Conservation (phyloP, 2,329 filamentous ascomycete genomes). For the Neocatenulostroma microsporum region DNA sequence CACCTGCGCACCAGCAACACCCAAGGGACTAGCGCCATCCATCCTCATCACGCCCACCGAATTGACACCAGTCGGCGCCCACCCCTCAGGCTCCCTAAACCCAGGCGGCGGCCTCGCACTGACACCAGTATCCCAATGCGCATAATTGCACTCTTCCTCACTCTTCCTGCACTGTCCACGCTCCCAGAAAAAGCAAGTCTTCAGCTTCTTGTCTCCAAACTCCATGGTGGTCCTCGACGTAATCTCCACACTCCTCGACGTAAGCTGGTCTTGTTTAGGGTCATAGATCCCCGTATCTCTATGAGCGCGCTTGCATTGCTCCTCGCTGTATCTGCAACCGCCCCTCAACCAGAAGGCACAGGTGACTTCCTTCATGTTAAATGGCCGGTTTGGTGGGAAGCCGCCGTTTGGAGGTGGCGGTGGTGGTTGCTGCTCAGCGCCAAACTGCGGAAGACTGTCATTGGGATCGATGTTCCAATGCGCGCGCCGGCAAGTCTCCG, state of each 20-base stretch:
- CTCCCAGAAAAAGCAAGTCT: conserved; percentile 3
- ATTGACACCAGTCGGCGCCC: too few species aligned
- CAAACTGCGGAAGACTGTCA: background rate
- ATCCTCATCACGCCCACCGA: too few species aligned
- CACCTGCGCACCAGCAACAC: too few species aligned
- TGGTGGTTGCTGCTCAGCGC: conserved; percentile 4
- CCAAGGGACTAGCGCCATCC: too few species aligned
- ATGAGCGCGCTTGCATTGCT: conserved; percentile 19
- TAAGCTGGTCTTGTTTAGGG: too few species aligned
- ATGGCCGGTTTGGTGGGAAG: too few species aligned
- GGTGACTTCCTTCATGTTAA: too few species aligned
- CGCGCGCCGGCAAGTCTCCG: conserved; percentile 7
- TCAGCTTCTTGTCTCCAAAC: background rate
- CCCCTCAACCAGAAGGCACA: conserved; percentile 11
- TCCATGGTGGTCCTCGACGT: background rate
- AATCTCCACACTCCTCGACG: too few species aligned
- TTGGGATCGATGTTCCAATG: conserved; percentile 2
- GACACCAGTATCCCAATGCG: conserved; percentile 1
- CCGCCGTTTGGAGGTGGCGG: too few species aligned
- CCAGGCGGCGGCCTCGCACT: background rate
- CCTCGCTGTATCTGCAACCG: conserved; percentile 10
- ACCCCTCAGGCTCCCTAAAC: too few species aligned
- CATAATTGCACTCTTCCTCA: conserved; percentile 1
- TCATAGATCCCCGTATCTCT: conserved; percentile 6
- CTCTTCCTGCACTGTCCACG: background rate